A percentile compares a stretch with the other conserved stretches of the same genome.
Conservation (phyloP, 2,329 filamentous ascomycete species). For the Colletotrichum lentis region DNA sequence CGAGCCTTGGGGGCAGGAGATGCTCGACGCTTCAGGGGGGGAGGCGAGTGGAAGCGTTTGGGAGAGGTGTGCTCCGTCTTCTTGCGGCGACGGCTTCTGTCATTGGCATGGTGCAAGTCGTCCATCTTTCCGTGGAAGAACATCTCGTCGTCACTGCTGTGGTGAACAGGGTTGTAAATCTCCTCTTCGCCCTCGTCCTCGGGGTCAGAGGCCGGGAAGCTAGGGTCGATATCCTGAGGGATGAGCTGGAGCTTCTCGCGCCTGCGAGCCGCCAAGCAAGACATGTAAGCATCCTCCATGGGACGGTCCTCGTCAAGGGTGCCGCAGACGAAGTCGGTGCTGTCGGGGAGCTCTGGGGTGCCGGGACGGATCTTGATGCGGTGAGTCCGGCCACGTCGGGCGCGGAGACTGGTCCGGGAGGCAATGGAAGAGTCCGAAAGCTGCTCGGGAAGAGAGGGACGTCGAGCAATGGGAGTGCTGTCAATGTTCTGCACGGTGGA, state of each 20-base stretch:
- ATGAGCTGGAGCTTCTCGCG: conserved; percentile 81
- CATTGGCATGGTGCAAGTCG: conserved; percentile 67
- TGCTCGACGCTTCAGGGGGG: conserved; percentile 56
- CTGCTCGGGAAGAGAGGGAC: conserved; percentile 52
- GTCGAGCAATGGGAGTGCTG: conserved; percentile 50
- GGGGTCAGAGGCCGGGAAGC: conserved; percentile 92
- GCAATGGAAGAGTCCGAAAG: conserved; percentile 70
- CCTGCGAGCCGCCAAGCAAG: conserved; percentile 81
- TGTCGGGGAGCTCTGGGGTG: conserved; percentile 89
- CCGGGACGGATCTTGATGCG: conserved; percentile 68
- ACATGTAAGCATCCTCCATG: conserved; percentile 91
- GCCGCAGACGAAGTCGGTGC: conserved; percentile 98
- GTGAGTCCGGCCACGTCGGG: conserved; percentile 46
- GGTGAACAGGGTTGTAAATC: conserved; percentile 62
- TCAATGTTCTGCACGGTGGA: conserved; percentile 51
- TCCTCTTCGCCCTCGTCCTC: conserved; percentile 85
- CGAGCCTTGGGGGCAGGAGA: conserved; percentile 55
- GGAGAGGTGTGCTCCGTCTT: conserved; percentile 60
- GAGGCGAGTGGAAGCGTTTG: conserved; percentile 59
- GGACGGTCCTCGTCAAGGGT: conserved; percentile 95
- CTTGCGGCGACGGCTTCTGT: conserved; percentile 57
- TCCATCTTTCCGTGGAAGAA: conserved; percentile 79
- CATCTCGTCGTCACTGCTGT: conserved; percentile 74
- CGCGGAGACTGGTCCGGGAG: conserved; percentile 51
- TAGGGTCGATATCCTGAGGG: conserved; percentile 97